Evolutionary conservation across 1,139 yeast species (phyloP).

Genomic region (Sugiyamaella novakii): DNA sequence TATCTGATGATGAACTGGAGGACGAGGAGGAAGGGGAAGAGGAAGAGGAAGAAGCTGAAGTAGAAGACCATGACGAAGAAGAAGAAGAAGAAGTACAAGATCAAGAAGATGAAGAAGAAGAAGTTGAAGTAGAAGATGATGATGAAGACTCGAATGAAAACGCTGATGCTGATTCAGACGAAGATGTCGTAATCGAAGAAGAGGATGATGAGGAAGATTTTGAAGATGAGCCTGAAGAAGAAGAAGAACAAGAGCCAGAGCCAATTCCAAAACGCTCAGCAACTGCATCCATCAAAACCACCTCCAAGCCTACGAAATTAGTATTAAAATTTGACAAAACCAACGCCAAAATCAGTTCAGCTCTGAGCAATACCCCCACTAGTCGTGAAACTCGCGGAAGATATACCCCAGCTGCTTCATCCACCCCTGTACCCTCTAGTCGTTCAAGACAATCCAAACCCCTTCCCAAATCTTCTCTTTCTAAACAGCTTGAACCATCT

Average conservation of each 20-base stretch:
- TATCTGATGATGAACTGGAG: slow-evolving; percentile 24
- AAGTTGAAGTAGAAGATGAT: not conserved
- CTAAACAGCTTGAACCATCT: slow-evolving; percentile 2
- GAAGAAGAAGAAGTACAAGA: slow-evolving; percentile 21
- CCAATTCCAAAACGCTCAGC: slow-evolving; percentile 14
- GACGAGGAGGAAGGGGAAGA: slow-evolving; percentile 27
- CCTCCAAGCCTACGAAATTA: slow-evolving; percentile 10
- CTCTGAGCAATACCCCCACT: not conserved
- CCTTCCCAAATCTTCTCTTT: not conserved
- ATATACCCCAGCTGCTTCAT: not conserved
- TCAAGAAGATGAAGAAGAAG: slow-evolving; percentile 3
- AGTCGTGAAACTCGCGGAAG: not conserved
- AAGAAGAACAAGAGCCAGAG: slow-evolving; percentile 13
- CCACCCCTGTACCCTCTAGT: not conserved
- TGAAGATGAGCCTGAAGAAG: slow-evolving; percentile 21
- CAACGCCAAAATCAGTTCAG: slow-evolving; percentile 7
- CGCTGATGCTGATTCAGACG: slow-evolving; percentile 1
- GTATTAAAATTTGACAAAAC: slow-evolving; percentile 21
- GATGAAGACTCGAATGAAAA: slow-evolving; percentile 7
- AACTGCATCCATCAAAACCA: not conserved
- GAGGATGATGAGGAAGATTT: slow-evolving; percentile 15
- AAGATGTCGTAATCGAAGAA: slow-evolving; percentile 9
- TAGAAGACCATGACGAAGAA: slow-evolving; percentile 20
- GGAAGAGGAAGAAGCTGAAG: slow-evolving; percentile 21
- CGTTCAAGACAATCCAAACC: slow-evolving; percentile 4